phyloP scores from a whole-genome alignment of 140 eudicot genomes.

The Eryngium alpinum region DNA sequence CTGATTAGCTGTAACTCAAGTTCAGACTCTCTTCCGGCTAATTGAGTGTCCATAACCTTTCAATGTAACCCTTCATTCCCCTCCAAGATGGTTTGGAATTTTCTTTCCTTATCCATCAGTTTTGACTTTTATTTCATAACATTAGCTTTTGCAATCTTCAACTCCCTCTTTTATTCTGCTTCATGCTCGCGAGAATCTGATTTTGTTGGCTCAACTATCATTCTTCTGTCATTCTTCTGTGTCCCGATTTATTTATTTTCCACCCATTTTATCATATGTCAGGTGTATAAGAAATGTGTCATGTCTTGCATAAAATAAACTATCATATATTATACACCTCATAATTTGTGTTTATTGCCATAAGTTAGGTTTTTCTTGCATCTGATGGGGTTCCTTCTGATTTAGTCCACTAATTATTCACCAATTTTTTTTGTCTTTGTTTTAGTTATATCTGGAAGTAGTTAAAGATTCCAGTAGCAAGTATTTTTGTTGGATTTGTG shows the following conservation, averaged over 20 bases:
- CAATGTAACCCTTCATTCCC: slow-evolving; percentile 36
- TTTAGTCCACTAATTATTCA: not conserved
- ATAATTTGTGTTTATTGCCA: slow-evolving; percentile 18
- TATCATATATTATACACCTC: not conserved
- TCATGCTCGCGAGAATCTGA: slow-evolving; percentile 43
- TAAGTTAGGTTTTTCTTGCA: slow-evolving; percentile 3
- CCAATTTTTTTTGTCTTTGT: not conserved
- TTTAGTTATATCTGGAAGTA: not conserved
- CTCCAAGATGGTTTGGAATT: slow-evolving; percentile 28
- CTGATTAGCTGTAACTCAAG: slow-evolving; percentile 30
- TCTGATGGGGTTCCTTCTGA: slow-evolving; percentile 10
- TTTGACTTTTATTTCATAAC: slow-evolving; percentile 44
- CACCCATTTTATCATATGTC: no score
- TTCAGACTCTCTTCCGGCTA: no score
- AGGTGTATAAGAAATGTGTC: no score
- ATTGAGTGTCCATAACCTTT: slow-evolving; percentile 31
- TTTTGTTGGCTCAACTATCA: no score
- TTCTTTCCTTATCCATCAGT: slow-evolving; percentile 37
- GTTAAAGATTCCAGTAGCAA: not conserved
- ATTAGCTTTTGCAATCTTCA: slow-evolving; percentile 36
- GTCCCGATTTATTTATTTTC: no score
- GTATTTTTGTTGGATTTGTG: slow-evolving; percentile 2
- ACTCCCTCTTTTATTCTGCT: slow-evolving; percentile 38
- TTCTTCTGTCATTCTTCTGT: no score
- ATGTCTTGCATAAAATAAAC: no score